Percentiles rank a stretch among this genome's conserved stretches.
phyloP scores from a whole-genome alignment of 805 yeast genomes.

The Wickerhamiella shivajii region DNA sequence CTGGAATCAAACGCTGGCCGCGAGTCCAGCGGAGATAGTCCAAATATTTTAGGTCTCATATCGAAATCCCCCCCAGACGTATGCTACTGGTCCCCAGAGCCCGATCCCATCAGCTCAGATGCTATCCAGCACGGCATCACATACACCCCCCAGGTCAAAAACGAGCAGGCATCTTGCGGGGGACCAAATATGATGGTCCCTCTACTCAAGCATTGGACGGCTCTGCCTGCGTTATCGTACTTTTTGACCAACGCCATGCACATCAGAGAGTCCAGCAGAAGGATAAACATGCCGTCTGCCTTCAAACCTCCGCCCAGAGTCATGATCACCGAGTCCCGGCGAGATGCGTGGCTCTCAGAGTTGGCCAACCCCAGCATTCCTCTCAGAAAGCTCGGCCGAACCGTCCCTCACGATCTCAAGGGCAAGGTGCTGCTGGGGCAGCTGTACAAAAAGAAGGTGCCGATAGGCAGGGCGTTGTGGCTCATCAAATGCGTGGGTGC shows the following conservation, averaged over 20 bases:
- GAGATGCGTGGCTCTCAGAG: constrained; percentile 75
- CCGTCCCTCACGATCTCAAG: constrained; percentile 82
- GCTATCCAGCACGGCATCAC: constrained; percentile 57
- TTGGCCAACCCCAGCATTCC: constrained; percentile 56
- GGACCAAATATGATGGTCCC: constrained; percentile 32
- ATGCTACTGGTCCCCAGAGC: constrained; percentile 50
- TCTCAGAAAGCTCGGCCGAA: constrained; percentile 50
- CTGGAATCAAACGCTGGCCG: too few relatives aligned
- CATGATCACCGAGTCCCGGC: constrained; percentile 73
- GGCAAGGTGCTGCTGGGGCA: constrained; percentile 61
- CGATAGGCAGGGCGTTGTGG: constrained; percentile 80
- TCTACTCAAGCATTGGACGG: constrained; percentile 26
- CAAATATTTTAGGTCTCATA: too few relatives aligned
- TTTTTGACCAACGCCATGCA: constrained; percentile 36
- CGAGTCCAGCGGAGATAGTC: too few relatives aligned
- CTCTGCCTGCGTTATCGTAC: constrained; percentile 35
- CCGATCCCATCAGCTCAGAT: constrained; percentile 32
- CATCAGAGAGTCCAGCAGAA: constrained; percentile 32
- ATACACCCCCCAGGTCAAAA: constrained; percentile 44
- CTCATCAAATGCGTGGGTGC: constrained; percentile 74
- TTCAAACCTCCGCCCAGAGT: constrained; percentile 81
- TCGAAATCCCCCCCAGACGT: too few relatives aligned
- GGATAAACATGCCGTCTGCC: constrained; percentile 34
- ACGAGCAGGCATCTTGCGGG: constrained; percentile 60
- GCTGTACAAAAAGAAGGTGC: constrained; percentile 50